These are phyloP conservation scores for Phytophthora podocarpi DNA, from an alignment of 352 stramenopile species.

Conservation along the genomic window DNA sequence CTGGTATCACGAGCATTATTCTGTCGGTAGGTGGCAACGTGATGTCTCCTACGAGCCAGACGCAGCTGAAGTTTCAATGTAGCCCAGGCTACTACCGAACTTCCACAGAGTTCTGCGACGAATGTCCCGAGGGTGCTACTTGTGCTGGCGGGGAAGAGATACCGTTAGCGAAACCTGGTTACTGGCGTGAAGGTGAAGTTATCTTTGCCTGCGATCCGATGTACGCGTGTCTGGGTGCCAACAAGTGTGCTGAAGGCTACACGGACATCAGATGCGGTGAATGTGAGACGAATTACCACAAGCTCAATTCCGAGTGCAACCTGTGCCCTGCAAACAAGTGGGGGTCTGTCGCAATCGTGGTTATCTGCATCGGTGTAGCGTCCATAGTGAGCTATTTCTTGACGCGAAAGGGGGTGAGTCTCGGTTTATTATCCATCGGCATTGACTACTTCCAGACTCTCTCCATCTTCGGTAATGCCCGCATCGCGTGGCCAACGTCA, in stretches of 20 bases:
- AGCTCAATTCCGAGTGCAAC: conserved; percentile 67
- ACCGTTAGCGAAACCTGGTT: conserved; percentile 51
- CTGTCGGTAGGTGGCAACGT: conserved; percentile 64
- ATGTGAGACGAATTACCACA: conserved; percentile 57
- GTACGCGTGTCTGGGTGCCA: conserved; percentile 61
- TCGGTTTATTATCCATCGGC: conserved; percentile 78
- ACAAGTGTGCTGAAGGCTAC: conserved; percentile 54
- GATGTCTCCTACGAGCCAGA: conserved; percentile 62
- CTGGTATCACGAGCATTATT: conserved; percentile 54
- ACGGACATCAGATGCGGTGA: conserved; percentile 49
- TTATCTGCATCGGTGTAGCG: conserved; percentile 53
- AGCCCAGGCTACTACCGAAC: conserved; percentile 61
- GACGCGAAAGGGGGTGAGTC: conserved; percentile 63
- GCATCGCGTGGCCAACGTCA: conserved; percentile 66
- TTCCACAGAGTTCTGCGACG: conserved; percentile 49
- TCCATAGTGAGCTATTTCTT: conserved; percentile 63
- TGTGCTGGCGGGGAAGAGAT: conserved; percentile 56
- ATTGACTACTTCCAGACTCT: conserved; percentile 90
- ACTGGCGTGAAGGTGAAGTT: conserved; percentile 62
- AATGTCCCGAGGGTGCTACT: conserved; percentile 50
- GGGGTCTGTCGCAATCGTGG: conserved; percentile 54
- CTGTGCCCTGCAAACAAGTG: conserved; percentile 62
- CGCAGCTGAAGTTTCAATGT: conserved; percentile 69
- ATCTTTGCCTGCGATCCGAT: conserved; percentile 58
- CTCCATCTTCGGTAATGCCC: conserved; percentile 76